Evolutionary conservation across 2,329 filamentous ascomycete genomes (phyloP), one percentile per base, ranked within the genome.

Genomic region (Colletotrichum musicola): DNA sequence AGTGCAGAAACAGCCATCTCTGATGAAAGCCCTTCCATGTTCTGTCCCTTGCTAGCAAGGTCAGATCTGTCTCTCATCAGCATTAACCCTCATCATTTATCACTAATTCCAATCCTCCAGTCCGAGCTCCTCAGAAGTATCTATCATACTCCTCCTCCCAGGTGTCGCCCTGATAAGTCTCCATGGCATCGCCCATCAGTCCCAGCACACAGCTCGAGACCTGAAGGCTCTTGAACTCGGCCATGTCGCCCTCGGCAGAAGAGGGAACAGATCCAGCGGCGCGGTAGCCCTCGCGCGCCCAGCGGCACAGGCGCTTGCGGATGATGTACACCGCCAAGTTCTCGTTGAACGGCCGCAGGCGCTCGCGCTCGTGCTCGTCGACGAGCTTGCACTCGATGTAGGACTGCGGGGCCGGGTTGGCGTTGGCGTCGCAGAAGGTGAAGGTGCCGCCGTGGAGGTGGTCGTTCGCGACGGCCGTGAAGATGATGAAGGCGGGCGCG

Each of bases 311-410:
- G 1, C 56, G 56, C 25, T 40, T 42, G 13, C 56, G 44, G 6
- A 59, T 42, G 27, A 59, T 38, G 44, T 59, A 22, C 2, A 59
- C 56, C 5, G 56, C 56, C 14, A 59, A 22, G 30, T 59, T 27
- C 56, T 59, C 42, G 6, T 59, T 59, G 44, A 49, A 59, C n/a
- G 42, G 20, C 44, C 49, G 46, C 0, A 59, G 44, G 10, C 56
- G 56, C 2, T 49, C 44, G 22, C 18, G 18, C 56, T 59, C 56
- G 7, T 59, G 56, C 18, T 59, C 18, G 25, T 59, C 56, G 46
- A 35, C 7, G 30, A 35, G 30, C 30, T 35, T 35, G 27, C 38
- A 59, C 4, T 49, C 25, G 25, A 59, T 38, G 27, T 20, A 30
- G 1, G 44, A 49, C 1, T 59, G 42, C 1, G 25, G 42, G 2